Conservation (phyloP, 2,329 filamentous ascomycete genomes). For the Emericellopsis cladophorae region DNA sequence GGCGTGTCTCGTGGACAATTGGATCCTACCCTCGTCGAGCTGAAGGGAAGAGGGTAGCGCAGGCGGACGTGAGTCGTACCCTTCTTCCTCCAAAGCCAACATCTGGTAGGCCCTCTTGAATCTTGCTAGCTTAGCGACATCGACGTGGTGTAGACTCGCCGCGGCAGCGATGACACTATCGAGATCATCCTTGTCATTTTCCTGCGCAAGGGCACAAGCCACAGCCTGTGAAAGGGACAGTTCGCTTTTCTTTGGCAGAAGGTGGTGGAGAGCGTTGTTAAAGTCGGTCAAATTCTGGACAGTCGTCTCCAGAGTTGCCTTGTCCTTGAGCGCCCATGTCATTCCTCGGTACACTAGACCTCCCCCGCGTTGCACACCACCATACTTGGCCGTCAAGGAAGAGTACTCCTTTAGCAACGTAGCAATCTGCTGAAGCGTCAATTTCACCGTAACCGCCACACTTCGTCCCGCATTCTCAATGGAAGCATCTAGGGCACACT, state of each 20-base stretch:
- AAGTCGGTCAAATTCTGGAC: not conserved
- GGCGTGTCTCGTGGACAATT: not conserved
- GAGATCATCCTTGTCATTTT: not conserved
- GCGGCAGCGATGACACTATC: not conserved
- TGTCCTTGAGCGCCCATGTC: too few species aligned
- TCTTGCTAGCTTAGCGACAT: not conserved
- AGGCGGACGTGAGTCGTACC: not conserved
- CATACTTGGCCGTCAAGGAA: too few species aligned
- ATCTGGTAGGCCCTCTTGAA: not conserved
- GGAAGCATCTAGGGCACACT: not conserved
- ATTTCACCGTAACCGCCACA: not conserved
- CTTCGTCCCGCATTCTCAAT: not conserved
- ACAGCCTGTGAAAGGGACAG: not conserved
- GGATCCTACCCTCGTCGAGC: not conserved
- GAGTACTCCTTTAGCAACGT: not conserved
- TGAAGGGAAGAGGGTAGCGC: not conserved
- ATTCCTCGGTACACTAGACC: too few species aligned
- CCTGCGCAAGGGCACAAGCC: not conserved
- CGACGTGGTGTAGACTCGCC: not conserved
- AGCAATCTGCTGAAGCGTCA: not conserved
- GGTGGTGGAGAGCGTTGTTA: not conserved
- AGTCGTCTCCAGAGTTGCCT: not conserved
- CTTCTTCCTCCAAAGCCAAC: not conserved
- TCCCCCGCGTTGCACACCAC: too few species aligned
- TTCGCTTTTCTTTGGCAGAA: not conserved